Evolutionary conservation across 371 early-diverging fungal species (phyloP).

Genomic region (Capillidium heterosporum): DNA sequence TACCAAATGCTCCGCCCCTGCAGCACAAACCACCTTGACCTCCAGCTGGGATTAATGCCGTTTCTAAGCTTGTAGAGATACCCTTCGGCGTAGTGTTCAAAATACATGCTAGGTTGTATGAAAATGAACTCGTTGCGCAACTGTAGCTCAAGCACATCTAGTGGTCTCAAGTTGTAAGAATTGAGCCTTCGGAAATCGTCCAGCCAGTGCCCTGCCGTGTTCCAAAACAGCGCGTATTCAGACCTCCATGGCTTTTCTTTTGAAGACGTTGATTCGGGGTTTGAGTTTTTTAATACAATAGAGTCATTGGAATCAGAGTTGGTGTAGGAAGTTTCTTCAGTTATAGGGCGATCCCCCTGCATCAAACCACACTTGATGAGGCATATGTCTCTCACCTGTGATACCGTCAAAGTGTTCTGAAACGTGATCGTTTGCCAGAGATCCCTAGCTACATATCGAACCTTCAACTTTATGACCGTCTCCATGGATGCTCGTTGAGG

Average conservation of each 20-base stretch:
- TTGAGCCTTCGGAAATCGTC: neutral
- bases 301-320: neutral
- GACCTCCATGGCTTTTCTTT: neutral
- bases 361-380: neutral
- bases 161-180: neutral
- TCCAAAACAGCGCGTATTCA: constrained; percentile 1
- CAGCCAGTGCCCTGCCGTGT: constrained; percentile 3
- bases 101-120: neutral
- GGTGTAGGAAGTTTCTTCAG: neutral
- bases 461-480: neutral
- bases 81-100: constrained; percentile 4
- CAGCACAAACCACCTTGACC: neutral
- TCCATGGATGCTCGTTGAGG: neutral
- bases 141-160: neutral
- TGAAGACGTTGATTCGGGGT: too few relatives aligned
- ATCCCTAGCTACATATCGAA: constrained; percentile 2
- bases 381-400: constrained; percentile 1
- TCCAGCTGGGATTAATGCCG: neutral
- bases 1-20: neutral
- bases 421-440: constrained; percentile 1
- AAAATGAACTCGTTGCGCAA: neutral
- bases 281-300: neutral
- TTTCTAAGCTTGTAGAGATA: neutral
- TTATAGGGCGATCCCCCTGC: neutral
- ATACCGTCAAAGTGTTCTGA: neutral